Evolutionary conservation across 2,329 filamentous ascomycete species (phyloP).

Genomic region (Chlorencoelia australis): DNA sequence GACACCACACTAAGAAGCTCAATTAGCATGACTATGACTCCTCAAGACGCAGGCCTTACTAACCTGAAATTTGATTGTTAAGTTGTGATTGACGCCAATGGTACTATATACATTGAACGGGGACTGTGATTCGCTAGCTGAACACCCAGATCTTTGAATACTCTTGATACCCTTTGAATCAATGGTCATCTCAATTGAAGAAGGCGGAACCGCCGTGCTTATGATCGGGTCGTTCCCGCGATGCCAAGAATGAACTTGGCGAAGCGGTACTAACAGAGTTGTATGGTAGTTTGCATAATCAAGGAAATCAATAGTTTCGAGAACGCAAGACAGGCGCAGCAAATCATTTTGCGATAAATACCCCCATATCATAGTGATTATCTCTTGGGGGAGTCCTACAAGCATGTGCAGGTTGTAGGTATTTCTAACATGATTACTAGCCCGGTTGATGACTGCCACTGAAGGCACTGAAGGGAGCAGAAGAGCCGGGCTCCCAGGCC

Average conservation of each 20-base stretch:
- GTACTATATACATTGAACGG: conserved; percentile 5
- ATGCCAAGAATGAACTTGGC: conserved; percentile 5
- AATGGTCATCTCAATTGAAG: conserved; percentile 6
- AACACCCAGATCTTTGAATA: conserved; percentile 6
- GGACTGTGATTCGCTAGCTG: conserved; percentile 5
- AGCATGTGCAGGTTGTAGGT: conserved; percentile 2
- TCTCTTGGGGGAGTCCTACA: conserved; percentile 3
- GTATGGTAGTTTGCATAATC: conserved; percentile 3
- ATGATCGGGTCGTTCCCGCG: conserved; percentile 4
- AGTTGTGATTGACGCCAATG: conserved; percentile 3
- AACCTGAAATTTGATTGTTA: conserved; percentile 5
- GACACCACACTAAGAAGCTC: conserved; percentile 3
- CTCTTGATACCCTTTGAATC: conserved; percentile 6
- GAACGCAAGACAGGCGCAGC: conserved; percentile 5
- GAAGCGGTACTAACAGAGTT: conserved; percentile 4
- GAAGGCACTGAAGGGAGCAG: conserved; percentile 4
- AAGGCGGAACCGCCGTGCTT: conserved; percentile 3
- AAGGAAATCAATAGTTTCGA: conserved; percentile 5
- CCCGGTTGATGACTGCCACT: conserved; percentile 4
- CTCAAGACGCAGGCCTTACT: conserved; percentile 5
- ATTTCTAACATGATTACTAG: conserved; percentile 4
- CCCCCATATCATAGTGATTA: conserved; percentile 5
- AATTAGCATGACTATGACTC: conserved; percentile 7
- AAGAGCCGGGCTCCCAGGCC: conserved; percentile 4
- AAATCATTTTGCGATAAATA: conserved; percentile 6